Conservation (phyloP, 2,329 filamentous ascomycete species). For the Sclerotinia subarctica region DNA sequence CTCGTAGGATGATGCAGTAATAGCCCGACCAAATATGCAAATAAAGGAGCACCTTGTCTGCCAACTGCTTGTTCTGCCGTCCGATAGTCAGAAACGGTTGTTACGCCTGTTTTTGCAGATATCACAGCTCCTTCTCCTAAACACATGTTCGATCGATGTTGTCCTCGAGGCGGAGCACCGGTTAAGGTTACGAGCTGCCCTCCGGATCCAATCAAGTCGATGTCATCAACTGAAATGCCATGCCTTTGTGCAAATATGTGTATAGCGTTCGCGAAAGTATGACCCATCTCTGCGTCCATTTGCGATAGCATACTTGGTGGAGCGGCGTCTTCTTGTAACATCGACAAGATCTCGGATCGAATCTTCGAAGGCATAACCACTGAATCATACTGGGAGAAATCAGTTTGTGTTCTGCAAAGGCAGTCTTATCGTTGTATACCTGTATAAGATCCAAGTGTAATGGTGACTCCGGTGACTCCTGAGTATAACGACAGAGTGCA, state of each 20-base stretch:
- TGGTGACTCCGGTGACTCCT: constrained; percentile 36
- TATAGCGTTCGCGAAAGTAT: constrained; percentile 38
- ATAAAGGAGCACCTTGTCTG: constrained; percentile 37
- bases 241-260: constrained; percentile 38
- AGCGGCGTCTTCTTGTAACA: constrained; percentile 38
- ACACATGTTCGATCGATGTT: constrained; percentile 38
- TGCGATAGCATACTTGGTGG: constrained; percentile 38
- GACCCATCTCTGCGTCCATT: constrained; percentile 38
- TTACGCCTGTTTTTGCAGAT: constrained; percentile 38
- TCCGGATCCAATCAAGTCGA: constrained; percentile 38
- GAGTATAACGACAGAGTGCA: constrained; percentile 38
- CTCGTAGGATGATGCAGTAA: constrained; percentile 36
- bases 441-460: constrained; percentile 36
- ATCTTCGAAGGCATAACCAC: constrained; percentile 39
- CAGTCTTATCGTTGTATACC: constrained; percentile 24
- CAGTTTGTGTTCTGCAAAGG: neutral
- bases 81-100: constrained; percentile 38
- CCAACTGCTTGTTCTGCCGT: constrained; percentile 39
- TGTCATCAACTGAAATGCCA: constrained; percentile 35
- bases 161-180: constrained; percentile 34
- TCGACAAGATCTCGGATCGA: constrained; percentile 36
- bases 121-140: constrained; percentile 38
- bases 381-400: constrained; percentile 35
- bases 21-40: constrained; percentile 37
- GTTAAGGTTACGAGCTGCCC: constrained; percentile 37